Evolutionary conservation across 805 yeast genomes (phyloP).

Genomic region (Schwanniomyces sp.): DNA sequence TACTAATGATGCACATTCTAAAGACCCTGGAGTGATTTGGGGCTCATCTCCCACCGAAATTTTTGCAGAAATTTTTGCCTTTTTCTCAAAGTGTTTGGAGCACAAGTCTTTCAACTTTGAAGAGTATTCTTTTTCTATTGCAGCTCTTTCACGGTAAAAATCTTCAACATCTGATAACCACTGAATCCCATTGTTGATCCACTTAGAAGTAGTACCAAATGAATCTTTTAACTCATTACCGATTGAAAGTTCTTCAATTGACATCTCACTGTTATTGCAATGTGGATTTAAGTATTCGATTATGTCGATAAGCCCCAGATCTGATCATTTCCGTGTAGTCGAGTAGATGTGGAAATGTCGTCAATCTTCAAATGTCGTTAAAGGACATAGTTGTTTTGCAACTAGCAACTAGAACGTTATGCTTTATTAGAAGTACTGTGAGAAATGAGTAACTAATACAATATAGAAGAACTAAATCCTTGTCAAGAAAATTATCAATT

Average conservation of each 20-base stretch:
- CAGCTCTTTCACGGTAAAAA: slow-evolving; percentile 81
- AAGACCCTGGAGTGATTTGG: slow-evolving; percentile 88
- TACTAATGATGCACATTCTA: slow-evolving; percentile 83
- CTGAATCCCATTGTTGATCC: slow-evolving; percentile 72
- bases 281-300: background rate
- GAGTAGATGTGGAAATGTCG: background rate
- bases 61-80: slow-evolving; percentile 64
- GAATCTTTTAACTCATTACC: slow-evolving; percentile 82
- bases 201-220: slow-evolving; percentile 70
- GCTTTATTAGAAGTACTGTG: background rate
- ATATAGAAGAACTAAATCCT: too few species aligned
- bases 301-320: slow-evolving; percentile 2
- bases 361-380: background rate
- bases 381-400: background rate
- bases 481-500: too few species aligned
- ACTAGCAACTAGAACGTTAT: background rate
- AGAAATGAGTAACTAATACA: background rate
- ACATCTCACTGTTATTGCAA: slow-evolving; percentile 9
- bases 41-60: slow-evolving; percentile 92
- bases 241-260: slow-evolving; percentile 35
- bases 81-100: slow-evolving; percentile 69
- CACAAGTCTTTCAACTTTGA: slow-evolving; percentile 62
- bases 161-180: slow-evolving; percentile 79
- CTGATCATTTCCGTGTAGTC: background rate
- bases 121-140: slow-evolving; percentile 82